phyloP scores from a whole-genome alignment of 31 red algal genomes.

The Odonthalia washingtoniensis region DNA sequence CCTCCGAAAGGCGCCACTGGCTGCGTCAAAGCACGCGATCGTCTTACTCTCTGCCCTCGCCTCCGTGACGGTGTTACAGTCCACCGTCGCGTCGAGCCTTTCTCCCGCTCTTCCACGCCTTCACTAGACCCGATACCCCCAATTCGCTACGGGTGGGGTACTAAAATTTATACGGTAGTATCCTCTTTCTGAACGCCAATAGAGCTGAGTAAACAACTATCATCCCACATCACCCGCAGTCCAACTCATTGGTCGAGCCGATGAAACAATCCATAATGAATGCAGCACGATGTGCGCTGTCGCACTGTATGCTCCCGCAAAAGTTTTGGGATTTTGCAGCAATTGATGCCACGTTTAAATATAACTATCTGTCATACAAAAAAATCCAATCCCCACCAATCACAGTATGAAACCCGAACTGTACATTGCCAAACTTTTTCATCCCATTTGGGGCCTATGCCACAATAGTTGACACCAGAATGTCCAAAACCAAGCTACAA shows the following conservation, averaged over 20 bases:
- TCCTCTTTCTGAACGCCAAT: background rate
- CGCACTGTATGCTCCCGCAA: background rate
- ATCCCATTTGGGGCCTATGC: background rate
- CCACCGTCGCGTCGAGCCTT: too few relatives aligned
- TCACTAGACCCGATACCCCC: too few relatives aligned
- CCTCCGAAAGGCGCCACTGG: background rate
- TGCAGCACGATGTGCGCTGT: background rate
- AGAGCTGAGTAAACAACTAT: background rate
- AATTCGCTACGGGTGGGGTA: too few relatives aligned
- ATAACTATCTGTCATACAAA: background rate
- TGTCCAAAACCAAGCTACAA: background rate
- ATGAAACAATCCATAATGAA: background rate
- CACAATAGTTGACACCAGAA: background rate
- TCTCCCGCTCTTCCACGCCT: too few relatives aligned
- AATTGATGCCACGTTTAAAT: background rate
- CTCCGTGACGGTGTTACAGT: too few relatives aligned
- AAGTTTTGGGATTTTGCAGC: background rate
- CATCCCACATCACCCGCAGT: background rate
- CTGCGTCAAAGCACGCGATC: too few relatives aligned
- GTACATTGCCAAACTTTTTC: background rate
- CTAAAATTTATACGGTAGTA: background rate
- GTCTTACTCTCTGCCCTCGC: too few relatives aligned
- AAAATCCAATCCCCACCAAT: too few relatives aligned
- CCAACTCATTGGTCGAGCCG: background rate
- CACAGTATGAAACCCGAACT: background rate